Base-by-base conservation (phyloP, 129 eudicot species). In the Centrapalus pauciflorus region DNA sequence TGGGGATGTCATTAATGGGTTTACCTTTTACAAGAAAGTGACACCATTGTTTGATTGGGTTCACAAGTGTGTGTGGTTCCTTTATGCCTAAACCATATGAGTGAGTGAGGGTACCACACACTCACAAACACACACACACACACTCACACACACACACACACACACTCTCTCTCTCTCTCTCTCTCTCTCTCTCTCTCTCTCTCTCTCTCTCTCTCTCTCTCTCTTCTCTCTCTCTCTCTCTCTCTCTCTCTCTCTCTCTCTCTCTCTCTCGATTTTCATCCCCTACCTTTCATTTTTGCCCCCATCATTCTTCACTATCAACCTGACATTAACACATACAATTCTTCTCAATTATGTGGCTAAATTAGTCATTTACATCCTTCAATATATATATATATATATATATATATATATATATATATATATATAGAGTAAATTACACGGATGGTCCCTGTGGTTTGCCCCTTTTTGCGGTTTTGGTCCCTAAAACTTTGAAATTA, bases 41-140 rank as follows among this genome's bases (percentile, higher is more conserved):
- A 69, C 55, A 55, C 73, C 64, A 69, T 69, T 17, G 65, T 69
- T 69, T 69, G 65, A 55, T 54, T 25, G 58, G 64, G 72, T 20
- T 64, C 72, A 73, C 78, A 29, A 64, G 66, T 40, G 65, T 73
- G 50, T 64, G 66, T 73, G 78, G 78, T 64, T 73, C 78, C 72
- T 64, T 64, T 73, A 38, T 73, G 72, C 66, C 72, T 54, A 73
- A 54, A 73, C 78, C 78, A 54, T 51, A 51, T 52, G 72, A 64
- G 78, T 73, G n/a, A n/a, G n/a, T n/a, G n/a, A n/a, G n/a, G n/a
- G 66, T 64, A 73, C 78, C 71, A 27, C 48, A 73, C 20, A 38
- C 78, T 11, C 48, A n/a, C n/a, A n/a, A n/a, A n/a, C n/a, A n/a
- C n/a, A n/a, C n/a, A n/a, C n/a, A n/a, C n/a, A n/a, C n/a, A n/a